Evolutionary conservation across 805 yeast species (phyloP).

Genomic region (Sporopachydermia lactativora): DNA sequence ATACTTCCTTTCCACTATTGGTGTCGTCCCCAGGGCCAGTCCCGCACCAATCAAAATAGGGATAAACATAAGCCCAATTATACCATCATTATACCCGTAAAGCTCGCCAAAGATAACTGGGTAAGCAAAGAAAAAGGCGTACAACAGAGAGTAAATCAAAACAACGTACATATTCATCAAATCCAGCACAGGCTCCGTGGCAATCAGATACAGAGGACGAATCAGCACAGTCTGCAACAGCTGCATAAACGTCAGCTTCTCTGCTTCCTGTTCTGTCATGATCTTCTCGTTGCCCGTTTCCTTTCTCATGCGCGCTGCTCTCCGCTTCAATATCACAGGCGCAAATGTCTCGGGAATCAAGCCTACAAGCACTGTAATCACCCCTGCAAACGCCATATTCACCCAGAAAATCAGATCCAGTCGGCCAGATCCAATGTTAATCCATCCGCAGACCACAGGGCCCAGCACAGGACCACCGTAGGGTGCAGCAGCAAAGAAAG

Average conservation of each 20-base stretch:
- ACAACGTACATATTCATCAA: constrained; percentile 78
- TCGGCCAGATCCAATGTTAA: constrained; percentile 49
- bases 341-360: constrained; percentile 87
- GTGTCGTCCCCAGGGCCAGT: constrained; percentile 62
- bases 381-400: constrained; percentile 84
- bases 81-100: constrained; percentile 65
- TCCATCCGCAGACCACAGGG: constrained; percentile 79
- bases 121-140: constrained; percentile 91
- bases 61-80: constrained; percentile 75
- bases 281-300: constrained; percentile 73
- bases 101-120: constrained; percentile 76
- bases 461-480: constrained; percentile 90
- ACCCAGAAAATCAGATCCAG: constrained; percentile 74
- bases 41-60: constrained; percentile 84
- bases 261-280: constrained; percentile 89
- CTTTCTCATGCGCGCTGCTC: constrained; percentile 57
- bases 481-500: constrained; percentile 84
- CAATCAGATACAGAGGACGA: constrained; percentile 66
- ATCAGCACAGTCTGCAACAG: constrained; percentile 56
- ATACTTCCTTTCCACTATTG: constrained; percentile 53
- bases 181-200: constrained; percentile 76
- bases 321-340: constrained; percentile 63
- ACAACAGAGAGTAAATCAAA: constrained; percentile 75
- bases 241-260: constrained; percentile 54
- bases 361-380: constrained; percentile 53